Conservation (phyloP, 108 stramenopile genomes). For the Cyclotella kingstonii region DNA sequence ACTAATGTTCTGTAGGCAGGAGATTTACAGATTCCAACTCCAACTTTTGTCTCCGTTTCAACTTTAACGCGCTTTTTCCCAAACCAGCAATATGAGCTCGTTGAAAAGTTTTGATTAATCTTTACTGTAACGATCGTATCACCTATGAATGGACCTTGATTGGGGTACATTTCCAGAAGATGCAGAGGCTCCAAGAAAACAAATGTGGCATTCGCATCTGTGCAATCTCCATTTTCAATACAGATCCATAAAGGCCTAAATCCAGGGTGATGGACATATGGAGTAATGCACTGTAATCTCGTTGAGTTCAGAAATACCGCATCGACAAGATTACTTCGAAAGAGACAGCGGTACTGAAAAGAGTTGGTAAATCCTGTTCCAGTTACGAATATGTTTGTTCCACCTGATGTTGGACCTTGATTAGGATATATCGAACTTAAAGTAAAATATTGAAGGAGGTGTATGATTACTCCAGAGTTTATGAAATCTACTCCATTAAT, state of each 20-base stretch:
- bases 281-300: constrained; percentile 3
- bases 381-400: constrained; percentile 4
- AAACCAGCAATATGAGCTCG: constrained; percentile 15
- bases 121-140: constrained; percentile 14
- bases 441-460: constrained; percentile 10
- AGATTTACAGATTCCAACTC: constrained; percentile 13
- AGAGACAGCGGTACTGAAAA: constrained; percentile 20
- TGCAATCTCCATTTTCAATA: constrained; percentile 17
- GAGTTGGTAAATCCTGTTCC: constrained; percentile 17
- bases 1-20: background rate
- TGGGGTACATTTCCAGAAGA: constrained; percentile 16
- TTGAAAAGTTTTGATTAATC: constrained; percentile 6
- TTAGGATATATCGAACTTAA: constrained; percentile 11
- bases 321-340: constrained; percentile 4
- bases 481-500: constrained; percentile 20
- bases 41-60: background rate
- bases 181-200: constrained; percentile 17
- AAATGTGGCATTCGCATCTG: background rate
- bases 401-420: constrained; percentile 19
- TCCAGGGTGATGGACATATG: background rate
- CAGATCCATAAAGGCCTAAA: constrained; percentile 14
- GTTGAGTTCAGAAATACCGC: constrained; percentile 19
- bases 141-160: constrained; percentile 20
- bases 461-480: constrained; percentile 5
- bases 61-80: constrained; percentile 8